These are phyloP conservation scores for Gynandropsis gynandra DNA, from an alignment of 345 rosid genomes.

Conservation along the genomic window DNA sequence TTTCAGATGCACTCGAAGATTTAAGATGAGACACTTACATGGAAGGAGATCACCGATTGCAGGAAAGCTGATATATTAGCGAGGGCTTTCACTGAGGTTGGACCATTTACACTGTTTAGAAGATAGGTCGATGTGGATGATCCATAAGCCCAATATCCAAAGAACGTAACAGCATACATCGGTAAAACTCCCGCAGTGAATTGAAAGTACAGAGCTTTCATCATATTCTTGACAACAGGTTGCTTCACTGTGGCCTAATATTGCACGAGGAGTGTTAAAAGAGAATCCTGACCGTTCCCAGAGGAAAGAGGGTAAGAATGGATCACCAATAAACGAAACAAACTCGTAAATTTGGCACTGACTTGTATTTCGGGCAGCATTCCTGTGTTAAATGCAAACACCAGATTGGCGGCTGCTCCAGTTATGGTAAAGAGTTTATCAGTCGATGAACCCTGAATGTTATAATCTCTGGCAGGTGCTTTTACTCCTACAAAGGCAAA, in stretches of 20 bases:
- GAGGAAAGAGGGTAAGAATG: background rate
- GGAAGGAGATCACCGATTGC: constrained; percentile 79
- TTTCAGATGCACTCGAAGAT: background rate
- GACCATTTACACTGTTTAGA: constrained; percentile 64
- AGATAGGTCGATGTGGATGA: constrained; percentile 58
- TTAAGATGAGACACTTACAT: constrained; percentile 37
- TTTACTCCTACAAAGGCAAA: constrained; percentile 40
- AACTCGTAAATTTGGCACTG: constrained; percentile 1
- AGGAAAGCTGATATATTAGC: constrained; percentile 79
- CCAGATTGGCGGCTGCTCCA: constrained; percentile 77
- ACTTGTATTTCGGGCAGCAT: constrained; percentile 92
- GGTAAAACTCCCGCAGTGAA: constrained; percentile 70
- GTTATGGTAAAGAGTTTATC: constrained; percentile 55
- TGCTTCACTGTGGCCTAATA: constrained; percentile 72
- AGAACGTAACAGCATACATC: constrained; percentile 56
- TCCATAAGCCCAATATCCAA: constrained; percentile 98
- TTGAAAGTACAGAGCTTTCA: constrained; percentile 83
- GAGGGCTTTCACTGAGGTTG: constrained; percentile 63
- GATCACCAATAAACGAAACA: background rate
- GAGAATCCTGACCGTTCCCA: too few species aligned
- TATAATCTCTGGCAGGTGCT: constrained; percentile 69
- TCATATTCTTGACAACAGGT: constrained; percentile 76
- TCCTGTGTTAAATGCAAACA: constrained; percentile 89
- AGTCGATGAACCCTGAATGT: constrained; percentile 41
- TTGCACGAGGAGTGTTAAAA: background rate